Evolutionary conservation across 176 grass and related monocot genomes (phyloP).

Genomic region (Areca catechu): DNA sequence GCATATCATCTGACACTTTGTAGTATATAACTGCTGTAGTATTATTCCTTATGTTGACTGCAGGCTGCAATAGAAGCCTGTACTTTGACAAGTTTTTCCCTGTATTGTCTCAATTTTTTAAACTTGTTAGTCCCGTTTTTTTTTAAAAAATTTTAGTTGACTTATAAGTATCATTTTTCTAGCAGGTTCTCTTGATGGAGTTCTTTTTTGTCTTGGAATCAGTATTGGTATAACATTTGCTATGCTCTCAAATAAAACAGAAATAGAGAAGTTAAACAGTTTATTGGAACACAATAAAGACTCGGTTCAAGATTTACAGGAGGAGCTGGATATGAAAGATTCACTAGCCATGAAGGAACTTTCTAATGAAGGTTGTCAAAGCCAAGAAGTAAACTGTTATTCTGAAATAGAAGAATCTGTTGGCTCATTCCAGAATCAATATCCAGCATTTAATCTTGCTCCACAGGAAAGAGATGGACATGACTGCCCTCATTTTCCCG

Average conservation of each 20-base stretch:
- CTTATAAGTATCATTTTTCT: conserved; percentile 7
- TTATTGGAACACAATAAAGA: conserved; percentile 58
- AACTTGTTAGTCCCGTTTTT: too few species aligned
- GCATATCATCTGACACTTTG: too few species aligned
- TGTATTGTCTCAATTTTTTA: too few species aligned
- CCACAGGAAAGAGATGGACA: conserved; percentile 27
- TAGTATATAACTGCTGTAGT: too few species aligned
- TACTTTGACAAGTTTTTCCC: too few species aligned
- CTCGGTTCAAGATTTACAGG: conserved; percentile 94
- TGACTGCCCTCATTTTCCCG: conserved; percentile 12
- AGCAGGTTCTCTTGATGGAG: conserved; percentile 44
- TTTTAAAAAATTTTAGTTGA: too few species aligned
- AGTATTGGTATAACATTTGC: conserved; percentile 58
- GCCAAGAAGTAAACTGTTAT: conserved; percentile 18
- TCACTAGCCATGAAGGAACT: conserved; percentile 69
- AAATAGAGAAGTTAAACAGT: conserved; percentile 50
- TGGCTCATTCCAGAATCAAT: not conserved
- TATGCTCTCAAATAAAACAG: conserved; percentile 60
- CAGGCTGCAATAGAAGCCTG: too few species aligned
- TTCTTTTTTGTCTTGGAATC: conserved; percentile 51
- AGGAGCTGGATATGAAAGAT: conserved; percentile 91
- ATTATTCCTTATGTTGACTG: too few species aligned
- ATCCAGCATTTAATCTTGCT: conserved; percentile 4
- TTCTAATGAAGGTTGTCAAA: conserved; percentile 29
- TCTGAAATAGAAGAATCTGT: not conserved